Evolutionary conservation across 306 rosid genomes (phyloP).

Genomic region (Trifolium repens): DNA sequence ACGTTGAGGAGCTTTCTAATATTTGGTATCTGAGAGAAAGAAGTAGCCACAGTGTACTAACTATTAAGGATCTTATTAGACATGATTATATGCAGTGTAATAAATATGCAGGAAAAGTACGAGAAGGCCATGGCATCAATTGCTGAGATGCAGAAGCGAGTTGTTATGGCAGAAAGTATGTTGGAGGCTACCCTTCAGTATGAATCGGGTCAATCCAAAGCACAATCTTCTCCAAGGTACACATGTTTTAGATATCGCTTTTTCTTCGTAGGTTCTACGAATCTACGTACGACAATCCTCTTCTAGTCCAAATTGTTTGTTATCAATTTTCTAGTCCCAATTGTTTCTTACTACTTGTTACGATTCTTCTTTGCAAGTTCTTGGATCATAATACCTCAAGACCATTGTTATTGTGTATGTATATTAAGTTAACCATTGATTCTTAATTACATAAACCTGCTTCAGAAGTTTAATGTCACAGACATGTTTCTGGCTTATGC

Average conservation of each 20-base stretch:
- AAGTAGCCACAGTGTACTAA: conserved; percentile 27
- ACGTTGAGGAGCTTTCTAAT: conserved; percentile 27
- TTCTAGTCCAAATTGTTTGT: conserved; percentile 23
- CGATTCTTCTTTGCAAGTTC: conserved; percentile 24
- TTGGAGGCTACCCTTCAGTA: conserved; percentile 95
- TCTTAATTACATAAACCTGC: conserved; percentile 13
- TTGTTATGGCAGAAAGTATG: conserved; percentile 85
- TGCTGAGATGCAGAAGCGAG: conserved; percentile 81
- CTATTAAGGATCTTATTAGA: conserved; percentile 42
- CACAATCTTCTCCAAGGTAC: conserved; percentile 80
- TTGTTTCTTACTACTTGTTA: conserved; percentile 21
- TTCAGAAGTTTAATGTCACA: conserved; percentile 31
- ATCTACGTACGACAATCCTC: conserved; percentile 29
- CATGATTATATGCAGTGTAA: conserved; percentile 47
- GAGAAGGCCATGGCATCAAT: conserved; percentile 74
- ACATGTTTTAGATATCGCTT: conserved; percentile 20
- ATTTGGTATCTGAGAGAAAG: conserved; percentile 23
- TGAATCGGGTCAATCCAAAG: conserved; percentile 94
- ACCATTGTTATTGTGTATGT: conserved; percentile 10
- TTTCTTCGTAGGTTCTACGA: background rate
- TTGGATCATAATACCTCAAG: conserved; percentile 31
- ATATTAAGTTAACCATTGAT: conserved; percentile 22
- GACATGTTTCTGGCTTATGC: background rate
- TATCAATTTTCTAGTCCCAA: conserved; percentile 10
- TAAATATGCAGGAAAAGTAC: conserved; percentile 81